phyloP scores from a whole-genome alignment of 371 early-diverging fungal genomes.

The Rhizopus stolonifer region DNA sequence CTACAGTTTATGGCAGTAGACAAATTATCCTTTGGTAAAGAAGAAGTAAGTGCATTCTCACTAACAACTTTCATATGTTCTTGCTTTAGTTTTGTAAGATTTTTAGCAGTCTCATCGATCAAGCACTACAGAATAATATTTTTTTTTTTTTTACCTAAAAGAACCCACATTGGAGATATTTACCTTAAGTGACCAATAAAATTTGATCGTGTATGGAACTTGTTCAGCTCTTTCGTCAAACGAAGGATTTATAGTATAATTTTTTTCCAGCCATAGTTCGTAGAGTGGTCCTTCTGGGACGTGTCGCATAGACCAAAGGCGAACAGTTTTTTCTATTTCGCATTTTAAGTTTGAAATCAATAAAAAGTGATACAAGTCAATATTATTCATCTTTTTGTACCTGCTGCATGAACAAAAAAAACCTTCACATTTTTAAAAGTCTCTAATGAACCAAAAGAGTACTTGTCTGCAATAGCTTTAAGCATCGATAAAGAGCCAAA shows the following conservation, averaged over 20 bases:
- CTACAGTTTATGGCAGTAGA: slow-evolving; percentile 7
- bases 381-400: slow-evolving; percentile 10
- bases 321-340: slow-evolving; percentile 4
- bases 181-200: slow-evolving; percentile 10
- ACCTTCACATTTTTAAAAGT: slow-evolving; percentile 5
- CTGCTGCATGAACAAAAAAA: slow-evolving; percentile 10
- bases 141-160: slow-evolving; percentile 2
- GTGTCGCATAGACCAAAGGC: slow-evolving; percentile 10
- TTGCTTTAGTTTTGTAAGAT: slow-evolving; percentile 3
- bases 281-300: slow-evolving; percentile 11
- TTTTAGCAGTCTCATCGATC: slow-evolving; percentile 9
- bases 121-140: slow-evolving; percentile 12
- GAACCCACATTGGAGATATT: slow-evolving; percentile 4
- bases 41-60: slow-evolving; percentile 8
- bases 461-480: slow-evolving; percentile 7
- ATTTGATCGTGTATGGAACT: slow-evolving; percentile 7
- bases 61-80: slow-evolving; percentile 5
- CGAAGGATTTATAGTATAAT: slow-evolving; percentile 6
- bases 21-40: slow-evolving; percentile 8
- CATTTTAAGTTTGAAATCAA: slow-evolving; percentile 3
- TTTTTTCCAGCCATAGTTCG: slow-evolving; percentile 13
- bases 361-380: slow-evolving; percentile 6
- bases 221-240: slow-evolving; percentile 12
- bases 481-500: slow-evolving; percentile 8
- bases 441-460: slow-evolving; percentile 2